Percentiles rank a stretch among this genome's conserved stretches.
Evolutionary conservation across 768 basidiomycete species (phyloP).

Genomic region (Amanita rimosa): DNA sequence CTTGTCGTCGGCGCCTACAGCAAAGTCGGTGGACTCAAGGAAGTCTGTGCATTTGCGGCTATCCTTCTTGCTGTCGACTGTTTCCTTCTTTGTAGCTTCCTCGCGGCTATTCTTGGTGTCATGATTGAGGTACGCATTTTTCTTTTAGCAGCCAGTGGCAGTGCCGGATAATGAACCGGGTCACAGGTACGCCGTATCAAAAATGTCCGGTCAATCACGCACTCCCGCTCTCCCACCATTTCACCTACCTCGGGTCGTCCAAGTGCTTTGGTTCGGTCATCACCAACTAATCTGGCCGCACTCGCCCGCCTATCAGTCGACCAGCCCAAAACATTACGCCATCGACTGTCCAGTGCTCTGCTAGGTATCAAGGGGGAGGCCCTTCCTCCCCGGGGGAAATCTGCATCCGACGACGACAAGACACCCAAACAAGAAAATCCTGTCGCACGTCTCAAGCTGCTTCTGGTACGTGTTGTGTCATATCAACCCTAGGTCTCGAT

Average conservation of each 20-base stretch:
- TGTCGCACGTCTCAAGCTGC: constrained; percentile 77
- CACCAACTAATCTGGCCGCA: constrained; percentile 13
- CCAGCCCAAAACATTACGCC: constrained; percentile 17
- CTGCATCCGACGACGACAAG: constrained; percentile 13
- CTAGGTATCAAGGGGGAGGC: constrained; percentile 28
- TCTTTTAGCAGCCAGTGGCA: constrained; percentile 5
- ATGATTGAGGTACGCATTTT: constrained; percentile 76
- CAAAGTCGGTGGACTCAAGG: constrained; percentile 79
- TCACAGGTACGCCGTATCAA: constrained; percentile 61
- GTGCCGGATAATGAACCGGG: not conserved
- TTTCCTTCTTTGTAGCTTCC: constrained; percentile 80
- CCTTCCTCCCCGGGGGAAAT: constrained; percentile 17
- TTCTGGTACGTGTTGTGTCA: constrained; percentile 49
- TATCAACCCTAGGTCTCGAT: not conserved
- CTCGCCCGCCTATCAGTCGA: not conserved
- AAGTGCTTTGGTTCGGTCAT: constrained; percentile 21
- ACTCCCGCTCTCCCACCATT: constrained; percentile 24
- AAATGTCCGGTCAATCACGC: constrained; percentile 36
- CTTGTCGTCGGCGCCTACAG: constrained; percentile 79
- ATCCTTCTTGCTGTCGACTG: constrained; percentile 84
- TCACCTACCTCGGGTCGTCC: constrained; percentile 16
- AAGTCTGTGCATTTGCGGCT: constrained; percentile 93
- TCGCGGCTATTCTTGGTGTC: constrained; percentile 79
- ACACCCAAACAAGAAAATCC: constrained; percentile 60
- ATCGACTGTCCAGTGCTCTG: constrained; percentile 17